Conservation (phyloP, 2,329 filamentous ascomycete species). For the Fusarium caatingaense region DNA sequence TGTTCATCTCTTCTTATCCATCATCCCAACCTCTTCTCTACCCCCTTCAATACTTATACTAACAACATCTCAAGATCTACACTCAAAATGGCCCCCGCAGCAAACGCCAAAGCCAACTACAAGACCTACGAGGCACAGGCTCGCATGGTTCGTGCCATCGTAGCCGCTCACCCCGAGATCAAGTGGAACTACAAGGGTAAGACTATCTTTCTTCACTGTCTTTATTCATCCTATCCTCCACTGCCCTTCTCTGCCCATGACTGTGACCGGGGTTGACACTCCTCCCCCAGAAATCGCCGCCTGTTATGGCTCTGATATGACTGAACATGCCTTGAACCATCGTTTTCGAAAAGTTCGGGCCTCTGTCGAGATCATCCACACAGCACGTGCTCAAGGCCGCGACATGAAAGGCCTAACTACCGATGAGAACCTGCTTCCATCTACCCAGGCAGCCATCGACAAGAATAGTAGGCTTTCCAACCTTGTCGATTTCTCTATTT, state of each 20-base stretch:
- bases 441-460: constrained; percentile 53
- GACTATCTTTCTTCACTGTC: constrained; percentile 39
- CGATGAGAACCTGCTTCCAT: constrained; percentile 52
- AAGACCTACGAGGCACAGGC: constrained; percentile 69
- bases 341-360: constrained; percentile 62
- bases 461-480: constrained; percentile 54
- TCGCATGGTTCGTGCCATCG: constrained; percentile 69
- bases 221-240: not conserved
- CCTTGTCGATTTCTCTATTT: not conserved
- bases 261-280: constrained; percentile 46
- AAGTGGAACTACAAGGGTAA: constrained; percentile 73
- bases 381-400: constrained; percentile 50
- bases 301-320: constrained; percentile 63
- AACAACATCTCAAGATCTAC: not conserved
- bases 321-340: constrained; percentile 61
- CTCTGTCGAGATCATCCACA: constrained; percentile 54
- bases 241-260: not conserved
- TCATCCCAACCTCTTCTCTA: not conserved
- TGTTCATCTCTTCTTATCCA: not conserved
- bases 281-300: constrained; percentile 57
- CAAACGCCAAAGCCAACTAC: constrained; percentile 63
- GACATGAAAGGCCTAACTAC: constrained; percentile 58
- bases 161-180: constrained; percentile 65
- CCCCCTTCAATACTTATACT: not conserved
- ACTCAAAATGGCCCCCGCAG: constrained; percentile 56